Base-by-base conservation (phyloP, 2,329 filamentous ascomycete species). In the Trichoderma atrobrunneum region DNA sequence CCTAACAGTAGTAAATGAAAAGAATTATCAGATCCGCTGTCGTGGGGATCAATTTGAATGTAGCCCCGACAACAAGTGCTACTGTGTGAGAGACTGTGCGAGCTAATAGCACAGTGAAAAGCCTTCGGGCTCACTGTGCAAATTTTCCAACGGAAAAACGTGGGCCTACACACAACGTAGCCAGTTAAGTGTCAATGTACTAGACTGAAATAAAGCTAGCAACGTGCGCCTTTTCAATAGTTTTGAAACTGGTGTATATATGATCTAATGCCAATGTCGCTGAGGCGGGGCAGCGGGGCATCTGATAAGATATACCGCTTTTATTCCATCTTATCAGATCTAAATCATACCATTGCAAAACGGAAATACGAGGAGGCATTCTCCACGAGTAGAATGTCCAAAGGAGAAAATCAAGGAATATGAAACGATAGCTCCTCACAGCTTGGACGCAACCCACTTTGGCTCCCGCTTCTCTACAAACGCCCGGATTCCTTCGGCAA, bases 381-480 rank as follows among this genome's bases (percentile, higher is more conserved):
- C 14, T 36, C 34, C 39, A 43, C 39, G 16, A 18, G 18, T 43
- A n/a, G 16, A 43, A 43, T n/a, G 39, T 43, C 39, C 6, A 18
- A 43, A 43, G 39, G 59, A 16, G 16, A 36, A 21, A 21, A n/a
- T 60, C 11, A 32, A 34, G 8, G 18, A 60, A n/a, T 32, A 32
- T 34, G 28, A 34, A 60, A 34, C 30, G 7, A 24, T 24, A 28
- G 39, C 8, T 30, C 34, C 26, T 59, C n/a, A 67, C 18, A 70
- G 66, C 34, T 70, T 61, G 3, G 34, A 28, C 12, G 57, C 36
- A 14, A 61, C 36, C 56, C 66, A 70, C 43, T 51, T 39, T 28
- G 56, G 66, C 34, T 32, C 7, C 14, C 66, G 54, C 57, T 62
- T 70, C 24, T 70, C 66, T 24, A 62, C 54, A 62, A 70, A 70